A percentile compares a stretch with the other conserved stretches of the same genome.
Evolutionary conservation across 352 stramenopile species (phyloP).

Genomic region (Globisporangium rhizosaccharum): DNA sequence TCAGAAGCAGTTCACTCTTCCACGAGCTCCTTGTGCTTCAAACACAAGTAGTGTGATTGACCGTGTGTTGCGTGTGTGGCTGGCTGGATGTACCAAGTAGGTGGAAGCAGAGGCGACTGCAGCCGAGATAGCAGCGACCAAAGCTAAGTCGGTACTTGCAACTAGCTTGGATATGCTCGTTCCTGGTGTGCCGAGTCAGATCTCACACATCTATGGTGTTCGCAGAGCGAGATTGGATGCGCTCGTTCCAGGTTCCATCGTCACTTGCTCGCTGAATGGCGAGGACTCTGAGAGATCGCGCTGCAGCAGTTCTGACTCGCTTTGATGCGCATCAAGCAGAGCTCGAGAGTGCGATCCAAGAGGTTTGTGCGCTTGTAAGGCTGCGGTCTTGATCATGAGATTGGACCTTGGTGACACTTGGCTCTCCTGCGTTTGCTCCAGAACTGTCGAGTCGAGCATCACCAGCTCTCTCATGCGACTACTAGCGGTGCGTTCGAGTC

Average conservation of each 20-base stretch:
- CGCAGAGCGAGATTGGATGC: background rate
- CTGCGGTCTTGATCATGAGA: too few species aligned
- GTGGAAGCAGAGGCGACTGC: conserved; percentile 9
- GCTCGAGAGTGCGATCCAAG: conserved; percentile 3
- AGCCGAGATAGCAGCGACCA: background rate
- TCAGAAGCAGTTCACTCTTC: background rate
- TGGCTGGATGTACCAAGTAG: background rate
- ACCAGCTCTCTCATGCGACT: too few species aligned
- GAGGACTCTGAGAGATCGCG: too few species aligned
- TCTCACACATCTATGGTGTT: background rate
- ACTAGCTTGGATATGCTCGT: too few species aligned
- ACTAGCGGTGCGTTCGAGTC: too few species aligned
- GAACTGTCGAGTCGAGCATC: too few species aligned
- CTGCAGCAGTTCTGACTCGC: background rate
- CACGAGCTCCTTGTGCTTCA: background rate
- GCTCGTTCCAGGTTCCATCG: conserved; percentile 5
- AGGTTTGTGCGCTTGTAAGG: background rate
- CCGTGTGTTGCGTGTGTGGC: background rate
- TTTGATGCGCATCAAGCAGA: conserved; percentile 2
- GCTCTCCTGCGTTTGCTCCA: too few species aligned
- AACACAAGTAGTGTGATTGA: background rate
- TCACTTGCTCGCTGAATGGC: background rate
- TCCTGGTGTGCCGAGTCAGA: too few species aligned
- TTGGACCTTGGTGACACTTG: too few species aligned
- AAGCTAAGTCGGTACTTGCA: conserved; percentile 1